Conservation (phyloP, 495 filamentous ascomycete genomes). For the Pyronema domesticum region DNA sequence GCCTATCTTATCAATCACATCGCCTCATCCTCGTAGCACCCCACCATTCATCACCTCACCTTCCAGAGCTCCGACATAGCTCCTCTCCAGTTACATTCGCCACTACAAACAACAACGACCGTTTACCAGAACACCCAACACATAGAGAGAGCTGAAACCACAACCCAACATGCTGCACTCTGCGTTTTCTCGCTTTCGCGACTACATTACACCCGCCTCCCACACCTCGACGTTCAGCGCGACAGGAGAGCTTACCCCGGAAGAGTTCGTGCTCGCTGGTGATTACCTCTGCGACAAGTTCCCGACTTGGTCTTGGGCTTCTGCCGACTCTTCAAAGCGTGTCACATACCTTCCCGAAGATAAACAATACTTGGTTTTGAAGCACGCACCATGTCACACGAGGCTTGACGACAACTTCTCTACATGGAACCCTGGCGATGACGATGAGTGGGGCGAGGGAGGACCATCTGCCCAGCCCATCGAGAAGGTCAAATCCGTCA, state of each 20-base stretch:
- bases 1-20: no score
- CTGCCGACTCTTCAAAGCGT: constrained; percentile 56
- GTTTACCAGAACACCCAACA: no score
- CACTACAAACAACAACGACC: no score
- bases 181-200: constrained; percentile 66
- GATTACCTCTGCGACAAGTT: constrained; percentile 99
- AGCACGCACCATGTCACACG: constrained; percentile 80
- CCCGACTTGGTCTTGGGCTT: constrained; percentile 97
- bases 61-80: no score
- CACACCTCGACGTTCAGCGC: constrained; percentile 83
- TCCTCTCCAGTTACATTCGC: no score
- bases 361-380: constrained; percentile 91
- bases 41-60: no score
- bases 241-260: constrained; percentile 89
- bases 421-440: constrained; percentile 35
- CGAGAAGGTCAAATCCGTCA: constrained; percentile 57
- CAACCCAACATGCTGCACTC: constrained; percentile 39
- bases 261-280: constrained; percentile 88
- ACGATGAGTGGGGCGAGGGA: constrained; percentile 53
- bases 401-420: constrained; percentile 86
- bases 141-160: background rate
- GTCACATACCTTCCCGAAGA: constrained; percentile 65
- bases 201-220: constrained; percentile 71
- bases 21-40: no score
- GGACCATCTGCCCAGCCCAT: background rate